These are phyloP conservation scores for Hericium erinaceus DNA, from an alignment of 768 basidiomycete species.

Conservation along the genomic window DNA sequence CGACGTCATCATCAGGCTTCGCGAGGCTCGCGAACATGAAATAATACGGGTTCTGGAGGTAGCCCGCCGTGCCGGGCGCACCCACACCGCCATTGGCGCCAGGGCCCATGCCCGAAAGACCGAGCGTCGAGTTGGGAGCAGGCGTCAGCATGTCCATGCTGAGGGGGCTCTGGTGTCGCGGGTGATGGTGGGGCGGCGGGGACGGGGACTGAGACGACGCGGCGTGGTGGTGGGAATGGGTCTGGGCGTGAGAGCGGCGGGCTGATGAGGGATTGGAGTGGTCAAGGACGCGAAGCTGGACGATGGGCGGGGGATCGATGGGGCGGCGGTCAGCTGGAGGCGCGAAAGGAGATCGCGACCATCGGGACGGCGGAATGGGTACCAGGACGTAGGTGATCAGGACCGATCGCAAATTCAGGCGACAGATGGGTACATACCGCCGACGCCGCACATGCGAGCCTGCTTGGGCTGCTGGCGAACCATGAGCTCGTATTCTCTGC, in stretches of 20 bases:
- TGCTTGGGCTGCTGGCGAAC: conserved; percentile 91
- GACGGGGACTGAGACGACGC: conserved; percentile 13
- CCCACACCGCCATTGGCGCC: conserved; percentile 3
- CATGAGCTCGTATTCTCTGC: conserved; percentile 70
- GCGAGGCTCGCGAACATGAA: conserved; percentile 93
- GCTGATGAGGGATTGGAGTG: conserved; percentile 22
- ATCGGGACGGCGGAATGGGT: neutral
- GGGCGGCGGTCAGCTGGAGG: conserved; percentile 80
- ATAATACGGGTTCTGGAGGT: conserved; percentile 87
- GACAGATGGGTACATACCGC: conserved; percentile 41
- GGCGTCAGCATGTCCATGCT: conserved; percentile 11
- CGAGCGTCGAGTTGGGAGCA: neutral
- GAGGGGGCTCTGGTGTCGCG: conserved; percentile 3
- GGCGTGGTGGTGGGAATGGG: conserved; percentile 16
- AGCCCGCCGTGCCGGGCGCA: conserved; percentile 32
- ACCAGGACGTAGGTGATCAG: conserved; percentile 2
- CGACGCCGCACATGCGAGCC: conserved; percentile 84
- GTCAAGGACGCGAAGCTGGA: conserved; percentile 87
- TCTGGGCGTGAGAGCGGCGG: neutral
- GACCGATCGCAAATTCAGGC: neutral
- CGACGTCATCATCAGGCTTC: conserved; percentile 80
- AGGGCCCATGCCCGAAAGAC: conserved; percentile 21
- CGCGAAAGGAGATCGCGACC: neutral
- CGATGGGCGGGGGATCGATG: conserved; percentile 93
- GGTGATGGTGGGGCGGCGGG: conserved; percentile 8